Evolutionary conservation across 1,284 basidiomycete genomes (phyloP), one percentile per base, ranked within the genome.

Genomic region (Puccinia hordei): DNA sequence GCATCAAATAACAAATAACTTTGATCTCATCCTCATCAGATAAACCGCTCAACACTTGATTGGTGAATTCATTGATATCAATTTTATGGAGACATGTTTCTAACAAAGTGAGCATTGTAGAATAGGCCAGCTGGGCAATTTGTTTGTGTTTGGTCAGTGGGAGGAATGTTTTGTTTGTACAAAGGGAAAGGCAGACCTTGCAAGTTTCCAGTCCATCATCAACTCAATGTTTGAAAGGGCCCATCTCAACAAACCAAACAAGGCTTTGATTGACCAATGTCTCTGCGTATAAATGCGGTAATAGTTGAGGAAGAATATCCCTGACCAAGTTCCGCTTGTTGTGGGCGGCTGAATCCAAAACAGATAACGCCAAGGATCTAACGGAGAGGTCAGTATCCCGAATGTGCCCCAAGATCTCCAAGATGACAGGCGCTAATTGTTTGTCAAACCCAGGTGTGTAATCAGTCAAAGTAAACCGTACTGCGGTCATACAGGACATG

Each of bases 1-100:
- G 89, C 87, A 98, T 92, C 90, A 99, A 92, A 86, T 97, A 94
- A 81, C 91, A 95, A 80, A 99, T 90, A 57, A 97, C 93, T 87
- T 98, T 98, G 88, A 99, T 93, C 85, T 98, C 95, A 85, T 99
- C 95, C 82, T 93, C 92, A 86, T 99, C 96, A 0, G 89, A 87
- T 13, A 99, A 89, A 1, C 94, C 95, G 0, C 90, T 90, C 69
- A 97, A 88, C 66, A 98, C 92, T 51, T 91, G 90, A 35, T 88
- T 89, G 24, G 97, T 88, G 88, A 96, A 95, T 55, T 92, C 91
- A 82, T 92, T 90, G 9, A 98, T 87, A 83, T 95, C 93, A 68
- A 98, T 89, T 84, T 92, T 92, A 80, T 89, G 88, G 74, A 97
- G 89, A 85, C 93, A 95, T 0, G 94, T 96, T 84, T 97, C 94